Conservation (phyloP, 305 asterid species). For the Fraxinus ornus region DNA sequence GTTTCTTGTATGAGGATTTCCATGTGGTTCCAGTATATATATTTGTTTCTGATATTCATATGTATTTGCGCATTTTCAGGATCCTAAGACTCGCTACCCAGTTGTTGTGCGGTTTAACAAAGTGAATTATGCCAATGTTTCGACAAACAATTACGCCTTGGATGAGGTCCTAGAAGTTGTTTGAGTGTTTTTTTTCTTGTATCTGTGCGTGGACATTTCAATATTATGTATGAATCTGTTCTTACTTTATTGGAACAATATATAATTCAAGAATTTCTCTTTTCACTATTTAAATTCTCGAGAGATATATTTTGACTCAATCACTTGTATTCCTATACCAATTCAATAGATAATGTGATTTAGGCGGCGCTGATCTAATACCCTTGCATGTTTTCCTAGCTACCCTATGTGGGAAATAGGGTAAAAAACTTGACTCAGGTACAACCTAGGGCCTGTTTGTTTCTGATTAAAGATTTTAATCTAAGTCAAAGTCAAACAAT, state of each 20-base stretch:
- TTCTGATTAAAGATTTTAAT: no score
- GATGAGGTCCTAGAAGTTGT: constrained; percentile 57
- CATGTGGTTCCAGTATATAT: not conserved
- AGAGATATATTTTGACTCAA: not conserved
- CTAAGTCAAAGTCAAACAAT: no score
- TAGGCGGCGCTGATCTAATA: not conserved
- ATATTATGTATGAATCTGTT: not conserved
- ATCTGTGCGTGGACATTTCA: not conserved
- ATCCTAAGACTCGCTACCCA: constrained; percentile 65
- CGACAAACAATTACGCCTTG: constrained; percentile 76
- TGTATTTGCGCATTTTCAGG: constrained; percentile 32
- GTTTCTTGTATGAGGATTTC: not conserved
- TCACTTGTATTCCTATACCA: not conserved
- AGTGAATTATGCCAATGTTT: constrained; percentile 67
- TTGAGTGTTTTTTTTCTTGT: constrained; percentile 8
- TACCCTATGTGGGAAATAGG: no score
- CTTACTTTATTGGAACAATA: not conserved
- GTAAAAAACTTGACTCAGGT: no score
- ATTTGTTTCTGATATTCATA: not conserved
- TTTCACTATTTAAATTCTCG: not conserved
- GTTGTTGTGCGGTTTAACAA: constrained; percentile 76
- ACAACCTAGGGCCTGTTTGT: no score
- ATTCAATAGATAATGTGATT: not conserved
- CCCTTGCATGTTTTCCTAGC: not conserved
- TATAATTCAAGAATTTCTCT: not conserved